Evolutionary conservation across 2,329 filamentous ascomycete genomes (phyloP).

Genomic region (Thelonectria discophora): DNA sequence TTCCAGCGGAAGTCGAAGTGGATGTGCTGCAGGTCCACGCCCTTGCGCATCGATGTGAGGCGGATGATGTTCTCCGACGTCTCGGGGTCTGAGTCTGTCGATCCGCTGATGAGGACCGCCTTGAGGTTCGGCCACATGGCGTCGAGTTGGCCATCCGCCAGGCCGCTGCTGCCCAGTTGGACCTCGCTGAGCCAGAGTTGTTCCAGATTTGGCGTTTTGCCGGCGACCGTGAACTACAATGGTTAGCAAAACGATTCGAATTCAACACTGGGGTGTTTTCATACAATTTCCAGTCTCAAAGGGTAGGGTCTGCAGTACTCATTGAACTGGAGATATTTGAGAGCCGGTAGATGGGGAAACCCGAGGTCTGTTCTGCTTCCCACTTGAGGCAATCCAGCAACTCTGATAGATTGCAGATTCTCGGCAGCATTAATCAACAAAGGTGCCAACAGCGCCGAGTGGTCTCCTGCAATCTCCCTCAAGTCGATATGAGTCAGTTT

Average conservation of each 20-base stretch:
- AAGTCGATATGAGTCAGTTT: conserved; percentile 37
- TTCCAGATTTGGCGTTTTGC: conserved; percentile 43
- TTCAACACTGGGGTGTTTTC: neutral
- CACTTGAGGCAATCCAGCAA: conserved; percentile 36
- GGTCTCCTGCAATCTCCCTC: conserved; percentile 31
- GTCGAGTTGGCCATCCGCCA: conserved; percentile 28
- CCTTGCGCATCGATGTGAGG: conserved; percentile 43
- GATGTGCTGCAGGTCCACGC: conserved; percentile 41
- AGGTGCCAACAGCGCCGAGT: conserved; percentile 28
- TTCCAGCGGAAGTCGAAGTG: conserved; percentile 45
- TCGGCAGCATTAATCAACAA: conserved; percentile 36
- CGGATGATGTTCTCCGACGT: conserved; percentile 35
- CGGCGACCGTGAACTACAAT: conserved; percentile 39
- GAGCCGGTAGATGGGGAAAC: conserved; percentile 39
- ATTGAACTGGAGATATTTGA: conserved; percentile 45
- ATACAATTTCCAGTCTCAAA: conserved; percentile 35
- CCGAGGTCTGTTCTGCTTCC: conserved; percentile 11
- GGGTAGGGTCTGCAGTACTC: conserved; percentile 32
- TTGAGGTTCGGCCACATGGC: conserved; percentile 45
- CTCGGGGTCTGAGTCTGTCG: conserved; percentile 33
- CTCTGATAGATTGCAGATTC: conserved; percentile 37
- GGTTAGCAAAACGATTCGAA: conserved; percentile 21
- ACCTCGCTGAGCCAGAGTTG: conserved; percentile 46
- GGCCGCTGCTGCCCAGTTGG: conserved; percentile 29
- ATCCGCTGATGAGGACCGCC: conserved; percentile 40